These are phyloP conservation scores for Mortierella sp. DNA, from an alignment of 371 early-diverging fungal genomes.

Conservation along the genomic window DNA sequence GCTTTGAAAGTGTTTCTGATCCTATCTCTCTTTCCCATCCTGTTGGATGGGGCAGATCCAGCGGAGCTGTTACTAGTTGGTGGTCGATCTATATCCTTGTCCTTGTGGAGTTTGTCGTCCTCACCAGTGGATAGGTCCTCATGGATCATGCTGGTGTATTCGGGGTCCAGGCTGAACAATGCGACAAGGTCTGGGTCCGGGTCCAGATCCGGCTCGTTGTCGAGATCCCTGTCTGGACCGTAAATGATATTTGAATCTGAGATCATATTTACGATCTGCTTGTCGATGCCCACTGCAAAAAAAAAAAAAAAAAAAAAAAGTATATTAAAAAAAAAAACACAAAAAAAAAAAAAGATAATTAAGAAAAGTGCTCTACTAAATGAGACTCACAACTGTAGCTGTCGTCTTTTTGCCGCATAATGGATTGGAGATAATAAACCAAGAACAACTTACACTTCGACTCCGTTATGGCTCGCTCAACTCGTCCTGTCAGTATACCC, in stretches of 20 bases:
- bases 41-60: not conserved
- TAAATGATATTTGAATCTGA: conserved; percentile 35
- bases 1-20: conserved; percentile 19
- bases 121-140: not conserved
- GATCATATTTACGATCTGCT: conserved; percentile 39
- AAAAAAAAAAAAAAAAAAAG: too few relatives aligned
- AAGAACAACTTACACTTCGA: conserved; percentile 31
- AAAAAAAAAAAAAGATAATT: too few relatives aligned
- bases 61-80: conserved; percentile 3
- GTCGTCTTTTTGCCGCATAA: not conserved
- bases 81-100: not conserved
- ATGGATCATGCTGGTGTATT: conserved; percentile 12
- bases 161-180: conserved; percentile 28
- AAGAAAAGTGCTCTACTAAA: too few relatives aligned
- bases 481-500: conserved; percentile 28
- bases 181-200: conserved; percentile 25
- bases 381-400: not conserved
- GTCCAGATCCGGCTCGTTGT: conserved; percentile 36
- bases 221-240: conserved; percentile 29
- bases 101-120: not conserved
- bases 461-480: conserved; percentile 35
- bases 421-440: not conserved
- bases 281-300: conserved; percentile 53
- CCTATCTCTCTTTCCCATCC: conserved; percentile 8
- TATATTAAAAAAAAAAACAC: too few relatives aligned